Base-by-base conservation (phyloP, 2,329 filamentous ascomycete species). In the Fragosphaeria purpurea region DNA sequence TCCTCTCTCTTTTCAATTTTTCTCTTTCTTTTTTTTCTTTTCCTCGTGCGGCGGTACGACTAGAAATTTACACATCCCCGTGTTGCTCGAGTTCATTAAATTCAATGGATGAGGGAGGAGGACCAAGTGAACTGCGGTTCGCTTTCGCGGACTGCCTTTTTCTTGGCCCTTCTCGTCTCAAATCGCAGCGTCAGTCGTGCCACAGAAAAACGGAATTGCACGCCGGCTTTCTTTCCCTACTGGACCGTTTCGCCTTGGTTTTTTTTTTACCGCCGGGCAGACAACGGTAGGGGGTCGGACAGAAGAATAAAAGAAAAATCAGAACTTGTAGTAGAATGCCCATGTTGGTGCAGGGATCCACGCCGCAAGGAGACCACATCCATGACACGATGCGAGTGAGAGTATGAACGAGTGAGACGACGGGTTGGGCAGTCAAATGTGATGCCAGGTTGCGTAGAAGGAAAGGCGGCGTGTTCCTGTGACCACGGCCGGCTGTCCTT, bases 121-220 rank as follows among this genome's bases (percentile, higher is more conserved):
- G 40, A 32, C 30, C 22, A 22, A 22, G 22, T 2, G 22, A 22
- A 22, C 3, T 22, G 22, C 22, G 22, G 22, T 22, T 22, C 22
- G 22, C 22, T 22, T 22, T 22, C 3, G 22, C 22, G 22, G 22
- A 22, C 63, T 44, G 65, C 59, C 71, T 72, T 64, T 44, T 65
- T 58, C 62, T 65, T 62, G 57, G 61, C 65, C 43, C 41, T 65
- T 63, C 61, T 68, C 70, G 81, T 75, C 73, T 72, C 76, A 72
- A 62, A 62, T 70, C 69, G 67, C 61, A 81, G 85, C 83, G 85
- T 89, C 85, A 82, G 79, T 85, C 80, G 77, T 79, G 82, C 80
- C 83, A 77, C 78, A 90, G 85, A 87, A 65, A 70, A 85, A 71
- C 70, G 77, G 75, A 86, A 91, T 91, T 89, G 85, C 85, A 87